Evolutionary conservation across 208 protist species (phyloP), one percentile per base, ranked within the genome.

Genomic region (Crithidia expoeki): DNA sequence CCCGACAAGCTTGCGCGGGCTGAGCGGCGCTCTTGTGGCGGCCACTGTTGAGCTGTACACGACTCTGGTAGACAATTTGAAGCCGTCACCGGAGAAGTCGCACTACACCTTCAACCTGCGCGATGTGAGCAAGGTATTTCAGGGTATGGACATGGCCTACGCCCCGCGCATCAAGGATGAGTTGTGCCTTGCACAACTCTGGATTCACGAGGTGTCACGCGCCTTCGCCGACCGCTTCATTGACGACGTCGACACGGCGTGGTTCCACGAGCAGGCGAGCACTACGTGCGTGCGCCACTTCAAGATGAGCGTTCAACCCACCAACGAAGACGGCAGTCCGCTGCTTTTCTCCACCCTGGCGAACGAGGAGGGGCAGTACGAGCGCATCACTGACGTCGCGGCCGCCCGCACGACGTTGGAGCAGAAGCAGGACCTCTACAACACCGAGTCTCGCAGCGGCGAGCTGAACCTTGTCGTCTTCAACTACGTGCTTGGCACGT

Each of bases 41-140:
- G 92, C 94, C 10, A 96, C 97, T 9, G 85, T 99, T 32, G 91
- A 96, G 47, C 67, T 98, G 12, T 99, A 98, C 88, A 88, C 93
- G 61, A 93, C 79, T 0, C 86, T 98, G n/a, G 76, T 90, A 23
- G 72, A 88, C 23, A 96, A 97, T 28, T 81, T 99, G 44, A 97
- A 97, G 63, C 98, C 98, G 11, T 99, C 98, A 11, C 98, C 98
- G 27, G 82, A 97, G 76, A 99, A 99, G 83, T 98, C 93, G 49
- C 98, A 99, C 84, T 99, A 99, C 84, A 98, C 96, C 19, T 99
- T 99, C 84, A 99, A 99, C 78, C 68, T 99, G 68, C 94, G 98
- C 59, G 98, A 99, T 76, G 85, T 99, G 21, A 93, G 95, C 49
- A 98, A 98, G 68, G 94, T 92, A 28, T 97, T 97, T 68, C 94